Percentiles rank a stretch among this genome's conserved stretches.
These are phyloP conservation scores for Nemophila menziesii DNA, from an alignment of 257 asterid species.

Conservation along the genomic window DNA sequence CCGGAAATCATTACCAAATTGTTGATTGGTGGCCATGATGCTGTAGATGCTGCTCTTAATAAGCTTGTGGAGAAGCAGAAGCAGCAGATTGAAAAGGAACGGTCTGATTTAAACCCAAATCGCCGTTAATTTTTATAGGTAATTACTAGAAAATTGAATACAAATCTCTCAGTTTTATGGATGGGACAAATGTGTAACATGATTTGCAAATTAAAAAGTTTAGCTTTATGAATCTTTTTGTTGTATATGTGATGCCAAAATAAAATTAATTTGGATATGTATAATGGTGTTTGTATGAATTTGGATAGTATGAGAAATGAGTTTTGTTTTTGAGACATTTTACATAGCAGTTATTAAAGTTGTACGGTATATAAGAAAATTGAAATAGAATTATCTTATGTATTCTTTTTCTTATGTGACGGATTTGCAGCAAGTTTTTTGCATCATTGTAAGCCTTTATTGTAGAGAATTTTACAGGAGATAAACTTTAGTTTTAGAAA, in stretches of 20 bases:
- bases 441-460: neutral
- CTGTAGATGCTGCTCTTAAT: constrained; percentile 73
- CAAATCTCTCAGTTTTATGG: neutral
- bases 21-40: constrained; percentile 80
- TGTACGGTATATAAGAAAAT: too few species aligned
- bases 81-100: constrained; percentile 61
- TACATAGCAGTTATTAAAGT: too few species aligned
- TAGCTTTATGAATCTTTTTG: too few species aligned
- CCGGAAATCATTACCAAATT: constrained; percentile 70
- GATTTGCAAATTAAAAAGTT: too few species aligned
- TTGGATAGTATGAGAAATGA: too few species aligned
- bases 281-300: too few species aligned
- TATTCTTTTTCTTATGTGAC: neutral
- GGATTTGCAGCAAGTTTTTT: neutral
- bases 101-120: constrained; percentile 26
- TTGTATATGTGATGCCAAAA: too few species aligned
- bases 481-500: neutral
- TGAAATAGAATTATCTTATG: too few species aligned
- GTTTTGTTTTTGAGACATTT: too few species aligned
- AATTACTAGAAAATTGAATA: neutral
- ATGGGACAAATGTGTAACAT: neutral
- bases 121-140: constrained; percentile 5
- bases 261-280: too few species aligned
- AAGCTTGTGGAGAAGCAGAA: constrained; percentile 92
- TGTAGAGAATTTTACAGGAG: neutral